These are phyloP conservation scores for Penicillium paradoxum DNA, from an alignment of 495 filamentous ascomycete genomes.

Conservation along the genomic window DNA sequence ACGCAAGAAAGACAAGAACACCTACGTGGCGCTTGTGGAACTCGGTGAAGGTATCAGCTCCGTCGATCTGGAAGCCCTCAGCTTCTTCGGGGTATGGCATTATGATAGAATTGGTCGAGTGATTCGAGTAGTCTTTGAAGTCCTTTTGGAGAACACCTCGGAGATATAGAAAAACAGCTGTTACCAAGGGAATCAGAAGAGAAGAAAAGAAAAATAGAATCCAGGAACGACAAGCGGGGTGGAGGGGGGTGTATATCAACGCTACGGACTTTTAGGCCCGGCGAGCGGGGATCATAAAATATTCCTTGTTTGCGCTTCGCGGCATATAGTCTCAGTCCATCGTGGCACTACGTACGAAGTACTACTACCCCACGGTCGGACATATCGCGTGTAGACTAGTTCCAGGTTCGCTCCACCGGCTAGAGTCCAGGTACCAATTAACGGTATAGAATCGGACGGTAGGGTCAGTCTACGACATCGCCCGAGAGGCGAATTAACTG, in stretches of 20 bases:
- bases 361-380: slow-evolving; percentile 3
- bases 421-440: not conserved
- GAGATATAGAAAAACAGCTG: not conserved
- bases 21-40: slow-evolving; percentile 62
- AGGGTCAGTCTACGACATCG: not conserved
- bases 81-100: slow-evolving; percentile 78
- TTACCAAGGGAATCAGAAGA: slow-evolving; percentile 1
- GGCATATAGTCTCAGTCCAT: not conserved
- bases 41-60: slow-evolving; percentile 52
- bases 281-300: not conserved
- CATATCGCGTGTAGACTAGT: not conserved
- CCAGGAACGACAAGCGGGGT: not conserved
- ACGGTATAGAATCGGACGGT: not conserved
- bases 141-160: not conserved
- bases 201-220: not conserved
- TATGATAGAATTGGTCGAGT: slow-evolving; percentile 18
- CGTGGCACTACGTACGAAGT: not conserved
- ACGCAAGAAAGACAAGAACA: slow-evolving; percentile 13
- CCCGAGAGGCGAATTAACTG: slow-evolving; percentile 3
- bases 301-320: not conserved
- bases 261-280: not conserved
- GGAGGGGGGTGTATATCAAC: slow-evolving; percentile 13
- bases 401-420: slow-evolving; percentile 4
- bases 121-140: not conserved
- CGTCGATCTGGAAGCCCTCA: slow-evolving; percentile 66